phyloP scores from a whole-genome alignment of 768 basidiomycete genomes.

The Boletellus emodensis region DNA sequence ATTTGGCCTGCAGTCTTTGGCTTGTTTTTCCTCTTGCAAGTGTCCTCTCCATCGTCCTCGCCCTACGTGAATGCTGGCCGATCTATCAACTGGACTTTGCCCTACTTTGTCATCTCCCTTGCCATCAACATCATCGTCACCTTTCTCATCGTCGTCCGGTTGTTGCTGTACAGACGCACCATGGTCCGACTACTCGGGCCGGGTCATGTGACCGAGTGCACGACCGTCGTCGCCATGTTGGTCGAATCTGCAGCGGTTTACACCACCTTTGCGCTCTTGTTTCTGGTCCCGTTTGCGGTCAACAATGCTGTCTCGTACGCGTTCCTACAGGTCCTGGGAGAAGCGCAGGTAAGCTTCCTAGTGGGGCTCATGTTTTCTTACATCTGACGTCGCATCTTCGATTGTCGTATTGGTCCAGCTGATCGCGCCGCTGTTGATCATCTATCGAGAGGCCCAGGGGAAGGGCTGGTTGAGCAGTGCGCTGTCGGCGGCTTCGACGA shows the following conservation, averaged over 20 bases:
- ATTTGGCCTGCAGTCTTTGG: conserved; percentile 16
- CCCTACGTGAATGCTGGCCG: conserved; percentile 18
- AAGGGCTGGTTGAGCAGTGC: conserved; percentile 32
- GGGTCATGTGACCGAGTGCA: conserved; percentile 21
- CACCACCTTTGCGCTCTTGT: conserved; percentile 23
- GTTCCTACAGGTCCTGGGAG: conserved; percentile 34
- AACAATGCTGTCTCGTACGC: conserved; percentile 26
- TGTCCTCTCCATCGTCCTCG: conserved; percentile 26
- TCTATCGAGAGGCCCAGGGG: conserved; percentile 37
- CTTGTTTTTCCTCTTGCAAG: conserved; percentile 21
- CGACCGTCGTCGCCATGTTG: conserved; percentile 24
- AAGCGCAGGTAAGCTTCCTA: conserved; percentile 27
- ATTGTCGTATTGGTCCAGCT: conserved; percentile 20
- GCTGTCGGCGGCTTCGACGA: conserved; percentile 1
- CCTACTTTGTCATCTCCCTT: conserved; percentile 28
- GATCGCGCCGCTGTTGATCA: conserved; percentile 37
- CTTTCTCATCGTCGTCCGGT: conserved; percentile 23
- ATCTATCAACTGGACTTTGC: conserved; percentile 23
- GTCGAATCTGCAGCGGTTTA: conserved; percentile 31
- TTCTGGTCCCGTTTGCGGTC: conserved; percentile 25
- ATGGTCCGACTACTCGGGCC: conserved; percentile 18
- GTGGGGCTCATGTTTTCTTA: no score
- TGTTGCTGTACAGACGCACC: conserved; percentile 24
- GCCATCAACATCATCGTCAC: conserved; percentile 24
- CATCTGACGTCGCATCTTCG: conserved; percentile 2